Conservation (phyloP, 2,329 filamentous ascomycete genomes). For the Talaromyces pinophilus region DNA sequence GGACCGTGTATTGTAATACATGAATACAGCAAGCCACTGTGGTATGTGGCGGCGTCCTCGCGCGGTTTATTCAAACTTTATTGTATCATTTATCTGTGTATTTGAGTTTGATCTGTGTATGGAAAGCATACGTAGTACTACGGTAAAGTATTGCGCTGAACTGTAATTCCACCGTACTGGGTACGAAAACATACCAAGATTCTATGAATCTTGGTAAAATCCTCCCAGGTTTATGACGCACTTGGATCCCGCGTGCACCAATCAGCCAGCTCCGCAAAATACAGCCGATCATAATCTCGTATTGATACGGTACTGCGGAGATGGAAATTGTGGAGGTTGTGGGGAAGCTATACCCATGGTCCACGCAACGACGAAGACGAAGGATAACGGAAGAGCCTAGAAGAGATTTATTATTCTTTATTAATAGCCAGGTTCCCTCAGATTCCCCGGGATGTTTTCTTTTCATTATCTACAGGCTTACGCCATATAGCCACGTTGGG, state of each 20-base stretch:
- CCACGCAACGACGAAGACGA: background rate
- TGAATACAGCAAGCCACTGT: background rate
- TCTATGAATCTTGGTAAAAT: background rate
- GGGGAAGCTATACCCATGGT: background rate
- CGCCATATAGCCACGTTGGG: background rate
- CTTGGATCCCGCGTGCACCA: background rate
- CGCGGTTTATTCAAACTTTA: background rate
- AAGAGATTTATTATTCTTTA: background rate
- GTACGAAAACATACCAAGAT: too few species aligned
- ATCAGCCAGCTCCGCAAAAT: background rate
- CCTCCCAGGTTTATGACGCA: background rate
- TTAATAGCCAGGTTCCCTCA: background rate
- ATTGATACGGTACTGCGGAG: background rate
- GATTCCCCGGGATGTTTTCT: background rate
- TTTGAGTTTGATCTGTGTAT: background rate
- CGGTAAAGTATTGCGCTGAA: background rate
- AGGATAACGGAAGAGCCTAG: background rate
- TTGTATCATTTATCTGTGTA: background rate
- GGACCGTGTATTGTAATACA: too few species aligned
- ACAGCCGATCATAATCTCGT: constrained; percentile 2
- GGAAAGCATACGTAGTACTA: background rate
- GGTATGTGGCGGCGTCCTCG: constrained; percentile 8
- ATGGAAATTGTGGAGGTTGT: constrained; percentile 2
- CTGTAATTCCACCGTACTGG: background rate
- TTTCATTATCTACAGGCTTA: background rate